phyloP scores from a whole-genome alignment of 2,329 filamentous ascomycete genomes.

The Emericellopsis atlantica region DNA sequence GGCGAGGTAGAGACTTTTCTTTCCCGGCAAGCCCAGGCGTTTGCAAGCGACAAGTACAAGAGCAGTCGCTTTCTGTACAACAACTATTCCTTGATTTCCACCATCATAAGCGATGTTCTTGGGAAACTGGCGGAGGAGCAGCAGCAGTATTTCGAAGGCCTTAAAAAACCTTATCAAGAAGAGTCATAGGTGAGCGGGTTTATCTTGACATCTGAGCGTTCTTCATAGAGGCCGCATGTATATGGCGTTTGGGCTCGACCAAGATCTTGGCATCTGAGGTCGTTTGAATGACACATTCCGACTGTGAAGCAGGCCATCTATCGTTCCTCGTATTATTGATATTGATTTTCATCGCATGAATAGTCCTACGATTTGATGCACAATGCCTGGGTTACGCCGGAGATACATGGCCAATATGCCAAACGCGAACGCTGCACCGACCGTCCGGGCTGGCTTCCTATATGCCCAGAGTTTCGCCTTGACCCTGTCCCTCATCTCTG shows the following conservation, averaged over 20 bases:
- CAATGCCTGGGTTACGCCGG: conserved; percentile 29
- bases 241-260: too few relatives aligned
- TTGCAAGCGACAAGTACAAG: conserved; percentile 64
- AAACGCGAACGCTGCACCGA: conserved; percentile 53
- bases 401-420: conserved; percentile 58
- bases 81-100: conserved; percentile 89
- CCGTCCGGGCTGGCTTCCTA: conserved; percentile 47
- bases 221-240: too few relatives aligned
- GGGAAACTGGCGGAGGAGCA: conserved; percentile 67
- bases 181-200: conserved; percentile 7
- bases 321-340: too few relatives aligned
- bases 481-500: conserved; percentile 31
- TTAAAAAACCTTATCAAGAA: conserved; percentile 48
- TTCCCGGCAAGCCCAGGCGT: conserved; percentile 60
- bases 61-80: conserved; percentile 84
- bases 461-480: conserved; percentile 44
- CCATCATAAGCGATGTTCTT: conserved; percentile 70
- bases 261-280: too few relatives aligned
- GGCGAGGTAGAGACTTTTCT: conserved; percentile 77
- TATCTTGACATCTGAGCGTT: neutral
- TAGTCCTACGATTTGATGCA: conserved; percentile 13
- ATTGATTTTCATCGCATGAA: conserved; percentile 7
- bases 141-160: conserved; percentile 57
- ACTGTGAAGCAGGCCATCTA: too few relatives aligned
- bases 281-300: too few relatives aligned